These are phyloP conservation scores for Quercus rubra DNA, from an alignment of 306 rosid species.

Conservation along the genomic window DNA sequence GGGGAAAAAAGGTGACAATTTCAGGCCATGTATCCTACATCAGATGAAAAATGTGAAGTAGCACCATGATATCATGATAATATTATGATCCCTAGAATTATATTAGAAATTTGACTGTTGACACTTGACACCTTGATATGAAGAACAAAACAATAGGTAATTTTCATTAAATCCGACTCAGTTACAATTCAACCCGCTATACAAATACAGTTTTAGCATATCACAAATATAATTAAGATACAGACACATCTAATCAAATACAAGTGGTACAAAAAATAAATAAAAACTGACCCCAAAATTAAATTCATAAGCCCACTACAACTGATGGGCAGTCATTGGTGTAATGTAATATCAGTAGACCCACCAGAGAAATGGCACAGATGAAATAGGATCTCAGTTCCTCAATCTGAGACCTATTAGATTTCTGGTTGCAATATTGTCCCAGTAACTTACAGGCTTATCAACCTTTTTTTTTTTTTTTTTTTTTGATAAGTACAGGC, in stretches of 20 bases:
- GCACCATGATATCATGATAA: too few relatives aligned
- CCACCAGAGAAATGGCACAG: slow-evolving; percentile 25
- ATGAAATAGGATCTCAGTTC: slow-evolving; percentile 21
- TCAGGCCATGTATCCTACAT: too few relatives aligned
- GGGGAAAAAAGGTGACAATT: too few relatives aligned
- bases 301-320: slow-evolving; percentile 30
- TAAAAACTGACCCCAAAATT: slow-evolving; percentile 27
- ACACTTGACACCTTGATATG: background rate
- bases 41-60: too few relatives aligned
- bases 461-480: background rate
- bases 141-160: background rate
- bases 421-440: background rate
- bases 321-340: slow-evolving; percentile 23
- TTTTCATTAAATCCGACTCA: slow-evolving; percentile 3
- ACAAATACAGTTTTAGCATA: slow-evolving; percentile 20
- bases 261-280: slow-evolving; percentile 1
- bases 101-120: background rate
- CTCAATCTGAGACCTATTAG: background rate
- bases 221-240: slow-evolving; percentile 25
- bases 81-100: too few relatives aligned
- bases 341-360: slow-evolving; percentile 20
- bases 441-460: background rate
- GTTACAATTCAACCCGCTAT: slow-evolving; percentile 26
- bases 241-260: slow-evolving; percentile 33
- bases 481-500: background rate